phyloP scores from a whole-genome alignment of 495 filamentous ascomycete genomes.

The Neurospora intermedia region DNA sequence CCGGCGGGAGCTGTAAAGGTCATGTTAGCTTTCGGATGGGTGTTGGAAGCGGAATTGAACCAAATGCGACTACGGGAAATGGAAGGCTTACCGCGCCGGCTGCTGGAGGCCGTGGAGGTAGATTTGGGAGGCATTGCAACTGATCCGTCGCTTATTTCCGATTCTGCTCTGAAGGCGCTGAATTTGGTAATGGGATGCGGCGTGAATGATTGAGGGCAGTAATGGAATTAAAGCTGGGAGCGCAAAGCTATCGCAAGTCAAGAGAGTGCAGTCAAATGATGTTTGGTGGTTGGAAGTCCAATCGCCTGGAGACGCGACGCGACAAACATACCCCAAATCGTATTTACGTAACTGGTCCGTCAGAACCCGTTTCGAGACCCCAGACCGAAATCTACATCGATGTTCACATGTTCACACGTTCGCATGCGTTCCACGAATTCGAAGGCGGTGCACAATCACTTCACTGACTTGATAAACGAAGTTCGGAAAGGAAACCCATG shows the following conservation, averaged over 20 bases:
- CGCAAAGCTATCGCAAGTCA: not conserved
- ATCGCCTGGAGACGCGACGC: conserved; percentile 1
- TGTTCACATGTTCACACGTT: not conserved
- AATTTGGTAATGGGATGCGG: not conserved
- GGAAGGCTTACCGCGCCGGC: not conserved
- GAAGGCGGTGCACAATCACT: not conserved
- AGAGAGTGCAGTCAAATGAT: not conserved
- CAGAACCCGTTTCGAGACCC: not conserved
- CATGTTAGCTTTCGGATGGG: not conserved
- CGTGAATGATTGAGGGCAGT: not conserved
- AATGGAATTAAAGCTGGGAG: not conserved
- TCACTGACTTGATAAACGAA: not conserved
- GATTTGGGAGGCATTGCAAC: not conserved
- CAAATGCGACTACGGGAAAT: not conserved
- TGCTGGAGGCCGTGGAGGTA: not conserved
- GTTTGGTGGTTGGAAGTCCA: not conserved
- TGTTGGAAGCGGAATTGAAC: not conserved
- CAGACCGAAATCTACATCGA: not conserved
- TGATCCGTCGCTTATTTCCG: not conserved
- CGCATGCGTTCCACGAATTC: not conserved
- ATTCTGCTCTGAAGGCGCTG: not conserved
- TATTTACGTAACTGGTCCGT: not conserved
- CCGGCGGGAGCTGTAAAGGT: not conserved
- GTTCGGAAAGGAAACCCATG: conserved; percentile 15
- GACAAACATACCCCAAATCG: not conserved